Percentiles rank a stretch among this genome's conserved stretches.
Evolutionary conservation across 768 basidiomycete species (phyloP).

Genomic region (Serendipita sp.): DNA sequence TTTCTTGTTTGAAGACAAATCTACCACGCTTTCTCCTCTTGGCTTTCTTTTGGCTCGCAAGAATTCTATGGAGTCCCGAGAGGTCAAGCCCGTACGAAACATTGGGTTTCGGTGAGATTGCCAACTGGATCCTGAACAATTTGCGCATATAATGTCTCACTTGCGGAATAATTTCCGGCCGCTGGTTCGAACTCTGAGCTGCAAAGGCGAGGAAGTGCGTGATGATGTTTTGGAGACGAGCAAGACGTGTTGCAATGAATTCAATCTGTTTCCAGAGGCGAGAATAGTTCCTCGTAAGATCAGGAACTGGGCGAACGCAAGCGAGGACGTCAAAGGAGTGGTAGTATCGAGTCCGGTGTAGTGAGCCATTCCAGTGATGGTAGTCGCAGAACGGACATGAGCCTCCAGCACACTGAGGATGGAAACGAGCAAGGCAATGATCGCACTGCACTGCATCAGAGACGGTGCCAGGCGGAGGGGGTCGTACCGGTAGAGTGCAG

Average conservation of each 20-base stretch:
- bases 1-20: constrained; percentile 8
- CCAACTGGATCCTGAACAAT: constrained; percentile 74
- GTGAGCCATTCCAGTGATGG: constrained; percentile 78
- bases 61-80: constrained; percentile 63
- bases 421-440: constrained; percentile 75
- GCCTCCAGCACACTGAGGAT: constrained; percentile 75
- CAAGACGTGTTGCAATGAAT: constrained; percentile 60
- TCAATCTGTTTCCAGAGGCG: constrained; percentile 68
- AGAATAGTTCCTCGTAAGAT: constrained; percentile 62
- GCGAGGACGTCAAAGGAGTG: constrained; percentile 31
- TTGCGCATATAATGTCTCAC: constrained; percentile 86
- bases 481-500: constrained; percentile 57
- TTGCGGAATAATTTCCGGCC: constrained; percentile 60
- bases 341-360: constrained; percentile 67
- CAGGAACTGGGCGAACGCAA: constrained; percentile 69
- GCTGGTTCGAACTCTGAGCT: constrained; percentile 50
- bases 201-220: constrained; percentile 68
- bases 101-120: constrained; percentile 66
- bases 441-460: constrained; percentile 85
- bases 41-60: constrained; percentile 35
- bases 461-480: constrained; percentile 52
- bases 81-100: constrained; percentile 71
- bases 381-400: constrained; percentile 87
- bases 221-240: constrained; percentile 54
- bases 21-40: constrained; percentile 8